Evolutionary conservation across 2,329 filamentous ascomycete genomes (phyloP).

Genomic region (Cladosporium oxysporum): DNA sequence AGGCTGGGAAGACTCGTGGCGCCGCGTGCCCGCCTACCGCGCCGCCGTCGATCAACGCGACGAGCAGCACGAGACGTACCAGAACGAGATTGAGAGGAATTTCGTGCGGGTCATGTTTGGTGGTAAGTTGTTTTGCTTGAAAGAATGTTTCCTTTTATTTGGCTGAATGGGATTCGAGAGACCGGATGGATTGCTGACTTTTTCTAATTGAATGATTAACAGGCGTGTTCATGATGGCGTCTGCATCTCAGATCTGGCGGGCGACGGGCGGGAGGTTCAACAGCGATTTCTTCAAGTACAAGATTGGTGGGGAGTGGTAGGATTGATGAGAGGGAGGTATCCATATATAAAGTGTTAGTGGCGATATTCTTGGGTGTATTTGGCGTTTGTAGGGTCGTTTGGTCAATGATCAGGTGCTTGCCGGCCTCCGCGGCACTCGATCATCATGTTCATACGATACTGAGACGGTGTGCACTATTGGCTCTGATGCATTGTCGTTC

Average conservation of each 20-base stretch:
- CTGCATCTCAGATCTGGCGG: conserved; percentile 51
- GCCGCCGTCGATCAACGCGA: conserved; percentile 49
- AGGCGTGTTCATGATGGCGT: conserved; percentile 23
- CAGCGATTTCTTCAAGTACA: conserved; percentile 52
- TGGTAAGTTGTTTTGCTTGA: too few relatives aligned
- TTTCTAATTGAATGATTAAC: background rate
- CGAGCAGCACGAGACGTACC: conserved; percentile 46
- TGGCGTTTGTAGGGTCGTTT: background rate
- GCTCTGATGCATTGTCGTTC: too few relatives aligned
- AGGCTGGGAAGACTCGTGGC: conserved; percentile 52
- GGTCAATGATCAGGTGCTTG: background rate
- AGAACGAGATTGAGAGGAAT: conserved; percentile 46
- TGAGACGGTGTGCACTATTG: too few relatives aligned
- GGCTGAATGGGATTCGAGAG: background rate
- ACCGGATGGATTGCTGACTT: background rate
- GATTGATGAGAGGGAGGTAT: background rate
- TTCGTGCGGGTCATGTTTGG: conserved; percentile 56
- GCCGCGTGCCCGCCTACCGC: conserved; percentile 51
- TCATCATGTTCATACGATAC: background rate
- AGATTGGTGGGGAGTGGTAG: conserved; percentile 54
- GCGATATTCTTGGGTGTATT: background rate
- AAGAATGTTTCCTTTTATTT: background rate
- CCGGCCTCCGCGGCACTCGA: background rate
- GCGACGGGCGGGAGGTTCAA: conserved; percentile 52
- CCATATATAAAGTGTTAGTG: background rate